Percentiles rank a stretch among this genome's conserved stretches.
phyloP scores from a whole-genome alignment of 139 green algal species.

The Picochlorum sp. region DNA sequence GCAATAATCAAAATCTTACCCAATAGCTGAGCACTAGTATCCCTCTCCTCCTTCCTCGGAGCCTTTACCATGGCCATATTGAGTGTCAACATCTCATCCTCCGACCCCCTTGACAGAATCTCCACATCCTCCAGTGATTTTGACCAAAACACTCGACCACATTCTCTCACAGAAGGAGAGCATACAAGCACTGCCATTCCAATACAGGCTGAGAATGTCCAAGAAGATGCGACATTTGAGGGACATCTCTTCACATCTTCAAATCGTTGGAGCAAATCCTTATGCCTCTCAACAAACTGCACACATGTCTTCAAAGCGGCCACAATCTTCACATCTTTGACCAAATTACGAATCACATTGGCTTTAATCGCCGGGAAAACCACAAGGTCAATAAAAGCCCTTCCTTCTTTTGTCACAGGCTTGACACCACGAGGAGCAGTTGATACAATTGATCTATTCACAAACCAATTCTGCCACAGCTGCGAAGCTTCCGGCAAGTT shows the following conservation, averaged over 20 bases:
- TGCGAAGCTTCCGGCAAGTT: not conserved
- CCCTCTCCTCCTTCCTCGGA: too few relatives aligned
- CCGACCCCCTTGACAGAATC: too few relatives aligned
- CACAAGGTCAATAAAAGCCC: conserved; percentile 34
- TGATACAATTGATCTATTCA: conserved; percentile 2
- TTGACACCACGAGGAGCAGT: conserved; percentile 24
- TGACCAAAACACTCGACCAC: too few relatives aligned
- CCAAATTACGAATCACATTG: conserved; percentile 50
- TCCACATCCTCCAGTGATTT: too few relatives aligned
- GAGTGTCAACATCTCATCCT: too few relatives aligned
- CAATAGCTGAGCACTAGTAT: too few relatives aligned
- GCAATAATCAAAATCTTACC: too few relatives aligned
- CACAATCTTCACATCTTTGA: conserved; percentile 33
- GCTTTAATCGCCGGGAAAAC: conserved; percentile 88
- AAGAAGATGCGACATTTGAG: not conserved
- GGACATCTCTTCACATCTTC: not conserved
- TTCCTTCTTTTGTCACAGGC: not conserved
- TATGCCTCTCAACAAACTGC: conserved; percentile 10
- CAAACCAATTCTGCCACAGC: conserved; percentile 2
- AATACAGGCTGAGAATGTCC: too few relatives aligned
- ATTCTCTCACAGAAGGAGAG: too few relatives aligned
- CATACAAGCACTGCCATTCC: too few relatives aligned
- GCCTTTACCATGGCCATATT: too few relatives aligned
- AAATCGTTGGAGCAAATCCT: not conserved
- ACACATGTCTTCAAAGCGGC: conserved; percentile 19